These are phyloP conservation scores for Mycosphaerelloides madeirae DNA, from an alignment of 2,329 filamentous ascomycete species.

Conservation along the genomic window DNA sequence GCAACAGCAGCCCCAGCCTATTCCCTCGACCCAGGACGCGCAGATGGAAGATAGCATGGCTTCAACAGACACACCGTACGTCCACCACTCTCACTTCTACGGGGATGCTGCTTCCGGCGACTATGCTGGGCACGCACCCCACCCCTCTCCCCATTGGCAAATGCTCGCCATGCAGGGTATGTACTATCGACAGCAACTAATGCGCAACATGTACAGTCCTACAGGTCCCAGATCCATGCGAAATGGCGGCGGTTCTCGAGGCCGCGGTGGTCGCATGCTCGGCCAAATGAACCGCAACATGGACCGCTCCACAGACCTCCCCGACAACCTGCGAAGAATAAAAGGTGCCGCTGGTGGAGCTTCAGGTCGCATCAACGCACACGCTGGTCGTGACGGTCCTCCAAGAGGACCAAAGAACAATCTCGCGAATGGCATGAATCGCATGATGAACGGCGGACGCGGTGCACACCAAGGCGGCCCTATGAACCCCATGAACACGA, in stretches of 20 bases:
- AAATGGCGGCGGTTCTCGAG: conserved; percentile 53
- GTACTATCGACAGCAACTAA: conserved; percentile 13
- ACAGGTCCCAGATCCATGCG: conserved; percentile 96
- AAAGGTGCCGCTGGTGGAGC: conserved; percentile 60
- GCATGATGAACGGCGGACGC: conserved; percentile 30
- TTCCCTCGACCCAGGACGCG: conserved; percentile 51
- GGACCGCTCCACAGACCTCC: conserved; percentile 70
- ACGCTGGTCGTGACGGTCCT: conserved; percentile 58
- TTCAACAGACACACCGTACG: conserved; percentile 42
- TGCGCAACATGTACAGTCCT: conserved; percentile 54
- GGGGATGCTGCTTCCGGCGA: not conserved
- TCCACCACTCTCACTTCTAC: conserved; percentile 13
- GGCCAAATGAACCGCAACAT: conserved; percentile 69
- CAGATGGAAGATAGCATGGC: conserved; percentile 62
- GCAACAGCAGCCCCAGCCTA: conserved; percentile 15
- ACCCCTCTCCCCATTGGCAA: conserved; percentile 1
- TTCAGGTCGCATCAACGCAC: conserved; percentile 73
- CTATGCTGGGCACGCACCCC: not conserved
- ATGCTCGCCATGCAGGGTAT: conserved; percentile 4
- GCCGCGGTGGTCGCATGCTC: conserved; percentile 74
- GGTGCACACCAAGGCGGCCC: conserved; percentile 16
- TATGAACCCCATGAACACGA: conserved; percentile 31
- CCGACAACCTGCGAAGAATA: conserved; percentile 65
- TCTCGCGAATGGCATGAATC: conserved; percentile 46
- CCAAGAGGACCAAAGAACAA: conserved; percentile 58